phyloP scores from a whole-genome alignment of 106 monocot species.

The Xerophyta viscosa region DNA sequence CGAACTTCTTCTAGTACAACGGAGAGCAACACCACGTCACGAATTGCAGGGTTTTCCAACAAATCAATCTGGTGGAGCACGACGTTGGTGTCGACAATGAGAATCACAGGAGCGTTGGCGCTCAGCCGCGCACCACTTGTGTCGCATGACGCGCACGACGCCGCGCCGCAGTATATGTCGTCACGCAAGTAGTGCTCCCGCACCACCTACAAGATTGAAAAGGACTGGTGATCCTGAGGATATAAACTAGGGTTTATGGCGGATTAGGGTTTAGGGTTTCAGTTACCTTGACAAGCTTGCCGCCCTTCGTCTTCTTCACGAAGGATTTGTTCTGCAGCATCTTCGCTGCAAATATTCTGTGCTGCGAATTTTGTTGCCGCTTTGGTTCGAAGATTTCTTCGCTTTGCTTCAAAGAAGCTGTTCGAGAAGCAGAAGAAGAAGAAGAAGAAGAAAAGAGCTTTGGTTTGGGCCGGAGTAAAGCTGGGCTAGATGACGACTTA shows the following conservation, averaged over 20 bases:
- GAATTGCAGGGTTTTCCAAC: constrained; percentile 84
- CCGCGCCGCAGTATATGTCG: constrained; percentile 84
- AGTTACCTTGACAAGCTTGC: constrained; percentile 61
- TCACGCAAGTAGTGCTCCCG: constrained; percentile 94
- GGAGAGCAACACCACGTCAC: constrained; percentile 72
- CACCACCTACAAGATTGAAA: constrained; percentile 38
- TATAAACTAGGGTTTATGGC: too few relatives aligned
- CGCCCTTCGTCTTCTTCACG: constrained; percentile 63
- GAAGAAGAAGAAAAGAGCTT: too few relatives aligned
- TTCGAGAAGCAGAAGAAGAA: too few relatives aligned
- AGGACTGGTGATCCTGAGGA: background rate
- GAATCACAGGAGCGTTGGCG: constrained; percentile 41
- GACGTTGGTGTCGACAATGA: constrained; percentile 96
- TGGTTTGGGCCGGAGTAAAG: too few relatives aligned
- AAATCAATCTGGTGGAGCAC: constrained; percentile 98
- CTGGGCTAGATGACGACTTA: too few relatives aligned
- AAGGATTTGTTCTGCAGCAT: constrained; percentile 99
- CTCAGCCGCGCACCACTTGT: constrained; percentile 49
- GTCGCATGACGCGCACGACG: constrained; percentile 53
- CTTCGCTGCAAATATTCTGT: background rate
- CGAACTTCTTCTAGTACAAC: constrained; percentile 88
- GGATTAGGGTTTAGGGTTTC: constrained; percentile 9
- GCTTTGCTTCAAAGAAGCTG: too few relatives aligned
- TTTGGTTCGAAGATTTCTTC: too few relatives aligned
- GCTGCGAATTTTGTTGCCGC: too few relatives aligned